Evolutionary conservation across 1,284 basidiomycete species (phyloP), one percentile per base, ranked within the genome.

Genomic region (Papiliotrema laurentii): DNA sequence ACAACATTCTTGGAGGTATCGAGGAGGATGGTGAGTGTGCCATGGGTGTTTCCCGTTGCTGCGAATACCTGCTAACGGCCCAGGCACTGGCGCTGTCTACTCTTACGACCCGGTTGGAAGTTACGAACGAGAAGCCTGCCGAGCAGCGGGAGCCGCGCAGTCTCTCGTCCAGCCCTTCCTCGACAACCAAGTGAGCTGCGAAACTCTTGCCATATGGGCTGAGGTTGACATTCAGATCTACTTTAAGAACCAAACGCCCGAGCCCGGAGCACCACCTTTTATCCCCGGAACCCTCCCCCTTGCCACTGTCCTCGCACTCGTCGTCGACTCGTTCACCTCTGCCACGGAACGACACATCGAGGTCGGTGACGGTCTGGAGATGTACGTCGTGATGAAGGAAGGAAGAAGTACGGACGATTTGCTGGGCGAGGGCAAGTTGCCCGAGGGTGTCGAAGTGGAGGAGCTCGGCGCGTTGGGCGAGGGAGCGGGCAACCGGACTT

Each of bases 321-420:
- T 96, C 59, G 87, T 89, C 53, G 92, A 97, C 76, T 72, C 75
- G 18, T 78, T 78, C 63, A 89, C 89, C 19, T 83, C 88, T 58
- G 92, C 92, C 28, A 94, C 92, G 13, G 92, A 97, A 76, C 83
- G 92, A 59, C 92, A 97, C 73, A 97, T 97, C 69, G 91, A 96
- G 81, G 91, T 97, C 53, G 92, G 92, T 47, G 92, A 97, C 71
- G 88, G 87, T 3, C 80, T 96, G 47, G 91, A 96, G 69, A 86
- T 94, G 60, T 93, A 85, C 66, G 79, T 96, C 50, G 84, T 91
- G 48, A 79, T 92, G 50, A 81, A 85, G 30, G 81, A 80, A 63
- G 85, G 80, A 33, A 82, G 84, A 36, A 75, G 78, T 16, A 63
- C 83, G 43, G 81, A 83, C 53, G 82, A 83, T 28, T 69, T 90